A percentile compares a stretch with the other conserved stretches of the same genome.
Conservation (phyloP, 208 protist genomes). For the Leishmania tropica region DNA sequence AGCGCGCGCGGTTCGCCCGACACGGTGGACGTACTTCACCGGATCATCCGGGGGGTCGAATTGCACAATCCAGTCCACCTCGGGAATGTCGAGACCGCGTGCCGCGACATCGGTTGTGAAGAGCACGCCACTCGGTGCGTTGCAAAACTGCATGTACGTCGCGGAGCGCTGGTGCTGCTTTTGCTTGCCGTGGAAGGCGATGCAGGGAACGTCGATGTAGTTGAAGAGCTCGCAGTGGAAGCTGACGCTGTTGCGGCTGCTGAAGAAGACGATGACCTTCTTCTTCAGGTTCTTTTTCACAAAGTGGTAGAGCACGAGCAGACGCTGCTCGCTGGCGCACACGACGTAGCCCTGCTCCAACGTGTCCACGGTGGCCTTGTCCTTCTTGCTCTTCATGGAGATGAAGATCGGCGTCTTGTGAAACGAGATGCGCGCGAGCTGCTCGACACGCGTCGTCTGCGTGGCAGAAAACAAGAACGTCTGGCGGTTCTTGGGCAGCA, state of each 20-base stretch:
- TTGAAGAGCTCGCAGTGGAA: constrained; percentile 99
- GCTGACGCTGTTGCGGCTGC: constrained; percentile 97
- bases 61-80: constrained; percentile 99
- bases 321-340: constrained; percentile 94
- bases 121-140: constrained; percentile 97
- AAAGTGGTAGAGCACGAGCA: constrained; percentile 99
- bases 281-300: constrained; percentile 98
- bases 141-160: constrained; percentile 99
- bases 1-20: constrained; percentile 98
- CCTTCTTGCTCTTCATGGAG: constrained; percentile 94
- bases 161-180: constrained; percentile 99
- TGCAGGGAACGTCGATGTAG: constrained; percentile 99
- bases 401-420: constrained; percentile 95
- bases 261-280: constrained; percentile 99
- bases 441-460: constrained; percentile 98
- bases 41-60: constrained; percentile 99
- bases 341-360: constrained; percentile 99
- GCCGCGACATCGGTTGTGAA: constrained; percentile 99
- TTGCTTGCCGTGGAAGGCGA: constrained; percentile 99
- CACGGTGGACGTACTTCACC: constrained; percentile 99
- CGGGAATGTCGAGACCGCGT: constrained; percentile 99
- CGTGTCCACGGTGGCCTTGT: constrained; percentile 94
- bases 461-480: constrained; percentile 99
- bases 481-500: constrained; percentile 97
- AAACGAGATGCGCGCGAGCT: constrained; percentile 96